phyloP scores from a whole-genome alignment of 2,329 filamentous ascomycete genomes.

The Diaporthe capsici region DNA sequence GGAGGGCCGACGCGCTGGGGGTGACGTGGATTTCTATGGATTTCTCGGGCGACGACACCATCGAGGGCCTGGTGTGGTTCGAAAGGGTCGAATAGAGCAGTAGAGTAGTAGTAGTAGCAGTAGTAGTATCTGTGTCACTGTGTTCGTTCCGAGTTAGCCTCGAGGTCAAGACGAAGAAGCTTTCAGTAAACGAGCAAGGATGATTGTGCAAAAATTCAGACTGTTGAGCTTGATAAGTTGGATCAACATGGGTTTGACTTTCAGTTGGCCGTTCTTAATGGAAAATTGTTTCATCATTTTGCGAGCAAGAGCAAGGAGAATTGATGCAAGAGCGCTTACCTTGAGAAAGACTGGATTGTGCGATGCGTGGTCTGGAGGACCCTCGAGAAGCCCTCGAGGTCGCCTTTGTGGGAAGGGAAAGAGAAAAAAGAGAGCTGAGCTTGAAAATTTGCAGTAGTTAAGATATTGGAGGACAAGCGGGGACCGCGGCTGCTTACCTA shows the following conservation, averaged over 20 bases:
- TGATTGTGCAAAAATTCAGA: conserved; percentile 59
- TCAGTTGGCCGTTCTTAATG: conserved; percentile 47
- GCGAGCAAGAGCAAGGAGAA: not conserved
- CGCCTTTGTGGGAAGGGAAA: not conserved
- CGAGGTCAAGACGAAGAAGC: conserved; percentile 1
- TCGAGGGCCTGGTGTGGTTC: conserved; percentile 52
- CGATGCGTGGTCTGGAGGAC: not conserved
- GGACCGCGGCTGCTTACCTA: not conserved
- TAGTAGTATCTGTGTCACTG: conserved; percentile 28
- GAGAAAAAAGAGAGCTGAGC: not conserved
- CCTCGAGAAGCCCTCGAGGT: not conserved
- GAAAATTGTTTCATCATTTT: conserved; percentile 44
- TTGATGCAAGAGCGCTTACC: conserved; percentile 1
- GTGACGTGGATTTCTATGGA: conserved; percentile 48
- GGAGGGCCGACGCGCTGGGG: conserved; percentile 47
- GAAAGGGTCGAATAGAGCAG: conserved; percentile 44
- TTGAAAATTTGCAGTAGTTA: conserved; percentile 1
- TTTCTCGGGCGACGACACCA: conserved; percentile 44
- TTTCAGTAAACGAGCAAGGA: not conserved
- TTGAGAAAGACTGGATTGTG: conserved; percentile 12
- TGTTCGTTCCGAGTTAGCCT: conserved; percentile 29
- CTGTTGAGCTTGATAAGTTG: conserved; percentile 73
- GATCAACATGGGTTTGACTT: conserved; percentile 46
- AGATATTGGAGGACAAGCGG: not conserved
- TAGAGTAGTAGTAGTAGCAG: not conserved